Evolutionary conservation across 352 stramenopile genomes (phyloP).

Genomic region (Peronosclerospora sorghi): DNA sequence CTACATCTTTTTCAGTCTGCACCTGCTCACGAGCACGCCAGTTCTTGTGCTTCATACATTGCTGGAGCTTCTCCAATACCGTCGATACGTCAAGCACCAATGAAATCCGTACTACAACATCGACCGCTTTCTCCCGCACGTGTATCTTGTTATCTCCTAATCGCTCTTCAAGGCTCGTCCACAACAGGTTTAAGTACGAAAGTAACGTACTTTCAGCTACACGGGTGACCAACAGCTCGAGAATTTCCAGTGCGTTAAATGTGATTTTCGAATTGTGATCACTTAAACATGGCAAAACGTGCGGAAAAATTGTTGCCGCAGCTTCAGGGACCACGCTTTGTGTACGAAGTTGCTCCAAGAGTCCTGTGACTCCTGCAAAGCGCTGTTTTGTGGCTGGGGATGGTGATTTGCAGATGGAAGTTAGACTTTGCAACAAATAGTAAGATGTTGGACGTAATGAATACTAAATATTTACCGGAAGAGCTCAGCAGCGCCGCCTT

Average conservation of each 20-base stretch:
- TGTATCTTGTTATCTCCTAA: slow-evolving; percentile 71
- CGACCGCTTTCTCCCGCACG: slow-evolving; percentile 61
- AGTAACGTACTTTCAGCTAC: slow-evolving; percentile 36
- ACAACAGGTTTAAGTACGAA: slow-evolving; percentile 51
- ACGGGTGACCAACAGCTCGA: slow-evolving; percentile 38
- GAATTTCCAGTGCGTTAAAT: slow-evolving; percentile 46
- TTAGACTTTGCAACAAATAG: not conserved
- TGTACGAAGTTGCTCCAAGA: slow-evolving; percentile 34
- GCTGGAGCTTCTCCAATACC: slow-evolving; percentile 47
- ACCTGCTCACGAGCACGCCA: slow-evolving; percentile 78
- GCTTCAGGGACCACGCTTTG: slow-evolving; percentile 20
- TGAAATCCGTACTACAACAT: slow-evolving; percentile 54
- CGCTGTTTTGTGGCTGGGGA: slow-evolving; percentile 78
- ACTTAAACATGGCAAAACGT: slow-evolving; percentile 55
- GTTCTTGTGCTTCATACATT: slow-evolving; percentile 56
- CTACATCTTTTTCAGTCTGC: not conserved
- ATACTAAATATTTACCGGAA: slow-evolving; percentile 22
- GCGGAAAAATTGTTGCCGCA: slow-evolving; percentile 34
- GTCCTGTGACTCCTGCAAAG: slow-evolving; percentile 44
- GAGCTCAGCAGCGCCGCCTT: slow-evolving; percentile 47
- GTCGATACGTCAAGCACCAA: slow-evolving; percentile 48
- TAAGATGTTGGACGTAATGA: not conserved
- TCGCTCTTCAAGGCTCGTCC: slow-evolving; percentile 53
- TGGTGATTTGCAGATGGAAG: not conserved
- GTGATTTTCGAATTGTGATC: slow-evolving; percentile 83